These are phyloP conservation scores for Bocquillonia castaneifolia DNA, from an alignment of 441 rosid genomes.

Conservation along the genomic window DNA sequence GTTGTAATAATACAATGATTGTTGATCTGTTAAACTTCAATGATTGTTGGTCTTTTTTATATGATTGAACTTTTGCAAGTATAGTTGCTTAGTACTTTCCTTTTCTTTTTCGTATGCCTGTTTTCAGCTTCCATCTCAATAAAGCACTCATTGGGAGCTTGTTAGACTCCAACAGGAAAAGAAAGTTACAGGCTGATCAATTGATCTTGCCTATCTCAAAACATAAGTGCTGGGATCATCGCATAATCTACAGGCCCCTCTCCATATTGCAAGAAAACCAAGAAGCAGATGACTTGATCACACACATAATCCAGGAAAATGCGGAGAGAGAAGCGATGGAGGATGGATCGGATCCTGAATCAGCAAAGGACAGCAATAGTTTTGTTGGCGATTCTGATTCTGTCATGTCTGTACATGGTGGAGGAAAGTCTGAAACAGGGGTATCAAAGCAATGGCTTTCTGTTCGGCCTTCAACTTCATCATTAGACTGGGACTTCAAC, in stretches of 20 bases:
- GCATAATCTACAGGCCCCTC: constrained; percentile 19
- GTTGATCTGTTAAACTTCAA: background rate
- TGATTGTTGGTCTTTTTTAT: background rate
- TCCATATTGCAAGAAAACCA: constrained; percentile 8
- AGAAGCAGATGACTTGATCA: constrained; percentile 19
- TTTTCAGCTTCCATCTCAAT: constrained; percentile 32
- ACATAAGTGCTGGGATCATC: constrained; percentile 43
- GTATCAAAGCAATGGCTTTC: constrained; percentile 13
- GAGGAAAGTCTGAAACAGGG: constrained; percentile 22
- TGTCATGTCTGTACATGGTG: constrained; percentile 22
- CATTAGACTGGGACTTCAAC: constrained; percentile 20
- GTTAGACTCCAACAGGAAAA: constrained; percentile 47
- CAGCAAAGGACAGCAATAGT: constrained; percentile 44
- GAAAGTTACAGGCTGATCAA: constrained; percentile 55
- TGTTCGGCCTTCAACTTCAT: constrained; percentile 30
- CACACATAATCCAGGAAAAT: constrained; percentile 16
- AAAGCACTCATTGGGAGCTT: constrained; percentile 21
- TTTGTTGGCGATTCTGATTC: constrained; percentile 35
- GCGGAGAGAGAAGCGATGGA: constrained; percentile 16
- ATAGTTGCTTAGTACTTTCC: background rate
- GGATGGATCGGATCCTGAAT: constrained; percentile 36
- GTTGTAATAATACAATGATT: background rate
- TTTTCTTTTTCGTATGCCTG: background rate
- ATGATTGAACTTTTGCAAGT: background rate
- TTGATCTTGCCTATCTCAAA: constrained; percentile 52